These are phyloP conservation scores for Knufia fluminis DNA, from an alignment of 2,329 filamentous ascomycete species.

Conservation along the genomic window DNA sequence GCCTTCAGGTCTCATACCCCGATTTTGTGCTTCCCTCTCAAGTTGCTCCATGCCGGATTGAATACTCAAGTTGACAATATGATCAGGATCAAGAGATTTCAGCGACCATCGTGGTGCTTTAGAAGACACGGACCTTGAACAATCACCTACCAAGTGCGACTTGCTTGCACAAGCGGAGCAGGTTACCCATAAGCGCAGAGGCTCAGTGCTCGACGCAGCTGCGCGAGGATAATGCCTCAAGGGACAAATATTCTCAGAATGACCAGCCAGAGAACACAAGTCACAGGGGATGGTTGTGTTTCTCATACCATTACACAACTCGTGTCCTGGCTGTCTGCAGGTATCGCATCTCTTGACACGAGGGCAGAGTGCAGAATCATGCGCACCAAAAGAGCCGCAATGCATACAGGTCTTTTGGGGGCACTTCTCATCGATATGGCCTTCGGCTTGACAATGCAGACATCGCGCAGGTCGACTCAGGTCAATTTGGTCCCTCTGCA, in stretches of 20 bases:
- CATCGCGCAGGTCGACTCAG: slow-evolving; percentile 35
- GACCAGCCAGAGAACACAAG: slow-evolving; percentile 47
- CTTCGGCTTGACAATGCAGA: slow-evolving; percentile 33
- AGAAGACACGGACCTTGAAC: slow-evolving; percentile 25
- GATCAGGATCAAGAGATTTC: slow-evolving; percentile 28
- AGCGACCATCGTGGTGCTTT: slow-evolving; percentile 32
- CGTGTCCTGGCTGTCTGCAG: slow-evolving; percentile 57
- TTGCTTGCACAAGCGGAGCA: slow-evolving; percentile 37
- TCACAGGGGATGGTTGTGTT: slow-evolving; percentile 51
- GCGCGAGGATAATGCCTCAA: slow-evolving; percentile 39
- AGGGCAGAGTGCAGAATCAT: slow-evolving; percentile 33
- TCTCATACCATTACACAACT: slow-evolving; percentile 51
- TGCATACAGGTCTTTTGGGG: slow-evolving; percentile 36
- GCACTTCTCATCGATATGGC: slow-evolving; percentile 36
- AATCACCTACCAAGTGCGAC: slow-evolving; percentile 37
- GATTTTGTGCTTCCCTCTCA: slow-evolving; percentile 18
- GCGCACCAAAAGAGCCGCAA: slow-evolving; percentile 34
- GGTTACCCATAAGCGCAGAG: slow-evolving; percentile 34
- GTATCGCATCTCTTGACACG: slow-evolving; percentile 38
- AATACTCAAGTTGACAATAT: slow-evolving; percentile 33
- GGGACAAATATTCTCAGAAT: slow-evolving; percentile 53
- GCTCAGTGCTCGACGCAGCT: slow-evolving; percentile 18
- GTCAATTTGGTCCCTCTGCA: slow-evolving; percentile 31
- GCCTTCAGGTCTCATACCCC: slow-evolving; percentile 21
- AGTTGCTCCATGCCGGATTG: slow-evolving; percentile 17